phyloP scores from a whole-genome alignment of 1,284 basidiomycete genomes.

The Malassezia sp. region DNA sequence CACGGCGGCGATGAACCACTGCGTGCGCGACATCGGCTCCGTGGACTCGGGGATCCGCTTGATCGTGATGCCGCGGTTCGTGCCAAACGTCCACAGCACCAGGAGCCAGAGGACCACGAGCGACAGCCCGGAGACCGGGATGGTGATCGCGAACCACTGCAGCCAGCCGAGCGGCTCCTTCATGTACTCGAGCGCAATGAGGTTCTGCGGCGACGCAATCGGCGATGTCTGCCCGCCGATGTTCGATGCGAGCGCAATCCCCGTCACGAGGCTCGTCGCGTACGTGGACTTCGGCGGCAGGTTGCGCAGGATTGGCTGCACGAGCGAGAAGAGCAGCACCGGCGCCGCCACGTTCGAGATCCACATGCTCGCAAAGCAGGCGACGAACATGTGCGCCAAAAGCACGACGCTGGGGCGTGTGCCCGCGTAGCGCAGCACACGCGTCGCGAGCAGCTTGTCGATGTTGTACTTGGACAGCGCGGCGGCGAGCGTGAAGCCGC shows the following conservation, averaged over 20 bases:
- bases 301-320: constrained; percentile 86
- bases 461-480: constrained; percentile 95
- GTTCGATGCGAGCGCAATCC: constrained; percentile 91
- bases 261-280: constrained; percentile 81
- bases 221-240: constrained; percentile 95
- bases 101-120: constrained; percentile 83
- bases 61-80: constrained; percentile 55
- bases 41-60: constrained; percentile 29
- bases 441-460: constrained; percentile 78
- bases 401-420: constrained; percentile 74
- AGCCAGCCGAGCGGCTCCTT: constrained; percentile 76
- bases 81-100: constrained; percentile 71
- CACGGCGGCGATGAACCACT: constrained; percentile 80
- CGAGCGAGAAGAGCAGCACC: constrained; percentile 91
- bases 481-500: constrained; percentile 96
- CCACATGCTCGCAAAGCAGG: constrained; percentile 99
- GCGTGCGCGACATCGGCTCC: constrained; percentile 60
- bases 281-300: constrained; percentile 77
- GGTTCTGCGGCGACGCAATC: constrained; percentile 84
- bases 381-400: constrained; percentile 87
- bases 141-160: constrained; percentile 83
- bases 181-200: constrained; percentile 84
- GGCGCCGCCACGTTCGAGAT: constrained; percentile 97
- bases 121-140: constrained; percentile 77
- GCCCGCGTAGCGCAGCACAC: constrained; percentile 78